Percentiles rank a stretch among this genome's conserved stretches.
phyloP scores from a whole-genome alignment of 768 basidiomycete species.

The Pholiota conissans region DNA sequence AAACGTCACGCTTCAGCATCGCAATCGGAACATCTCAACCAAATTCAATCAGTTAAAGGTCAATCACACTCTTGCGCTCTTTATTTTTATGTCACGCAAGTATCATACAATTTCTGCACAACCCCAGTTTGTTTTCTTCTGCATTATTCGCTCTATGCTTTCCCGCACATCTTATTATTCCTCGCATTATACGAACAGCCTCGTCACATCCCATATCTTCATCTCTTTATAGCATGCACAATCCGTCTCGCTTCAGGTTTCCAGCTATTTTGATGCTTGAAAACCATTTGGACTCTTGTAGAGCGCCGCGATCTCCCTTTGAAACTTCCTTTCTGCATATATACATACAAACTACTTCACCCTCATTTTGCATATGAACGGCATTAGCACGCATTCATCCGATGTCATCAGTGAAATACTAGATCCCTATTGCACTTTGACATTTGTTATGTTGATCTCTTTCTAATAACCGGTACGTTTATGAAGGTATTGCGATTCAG shows the following conservation, averaged over 20 bases:
- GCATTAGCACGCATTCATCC: not conserved
- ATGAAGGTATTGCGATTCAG: too few species aligned
- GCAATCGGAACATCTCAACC: slow-evolving; percentile 5
- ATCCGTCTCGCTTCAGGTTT: not conserved
- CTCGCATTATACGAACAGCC: not conserved
- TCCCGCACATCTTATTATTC: not conserved
- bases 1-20: slow-evolving; percentile 5
- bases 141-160: slow-evolving; percentile 9
- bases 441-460: not conserved
- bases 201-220: not conserved
- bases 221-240: not conserved
- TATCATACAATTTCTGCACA: slow-evolving; percentile 13
- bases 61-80: slow-evolving; percentile 3
- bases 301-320: slow-evolving; percentile 7
- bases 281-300: not conserved
- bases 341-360: slow-evolving; percentile 28
- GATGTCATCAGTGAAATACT: not conserved
- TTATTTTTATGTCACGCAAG: slow-evolving; percentile 13
- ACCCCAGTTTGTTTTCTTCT: slow-evolving; percentile 7
- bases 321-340: slow-evolving; percentile 10
- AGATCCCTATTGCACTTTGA: not conserved
- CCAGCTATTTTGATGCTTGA: not conserved
- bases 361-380: slow-evolving; percentile 21
- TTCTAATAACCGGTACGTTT: not conserved
- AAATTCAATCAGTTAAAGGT: too few species aligned